These are phyloP conservation scores for Collariella sp. DNA, from an alignment of 495 filamentous ascomycete genomes.

Conservation along the genomic window DNA sequence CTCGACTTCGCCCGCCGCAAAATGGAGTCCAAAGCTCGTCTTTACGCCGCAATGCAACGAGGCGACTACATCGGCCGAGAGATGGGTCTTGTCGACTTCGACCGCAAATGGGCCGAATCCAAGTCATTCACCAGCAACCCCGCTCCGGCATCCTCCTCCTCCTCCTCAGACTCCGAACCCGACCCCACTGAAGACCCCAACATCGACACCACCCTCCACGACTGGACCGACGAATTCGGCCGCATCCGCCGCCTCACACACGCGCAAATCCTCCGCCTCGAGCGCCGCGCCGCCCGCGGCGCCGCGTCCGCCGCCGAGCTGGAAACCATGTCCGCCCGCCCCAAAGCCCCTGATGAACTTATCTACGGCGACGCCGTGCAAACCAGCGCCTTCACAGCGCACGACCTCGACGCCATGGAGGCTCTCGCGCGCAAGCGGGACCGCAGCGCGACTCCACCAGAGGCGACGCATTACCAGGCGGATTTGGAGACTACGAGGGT, in stretches of 20 bases:
- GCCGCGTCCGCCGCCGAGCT: conserved; percentile 41
- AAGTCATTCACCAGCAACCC: conserved; percentile 23
- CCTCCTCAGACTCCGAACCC: conserved; percentile 36
- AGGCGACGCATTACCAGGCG: conserved; percentile 75
- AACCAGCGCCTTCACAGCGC: conserved; percentile 65
- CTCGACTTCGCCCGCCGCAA: conserved; percentile 56
- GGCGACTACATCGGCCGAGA: conserved; percentile 52
- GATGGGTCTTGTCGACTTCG: conserved; percentile 77
- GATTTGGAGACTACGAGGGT: conserved; percentile 69
- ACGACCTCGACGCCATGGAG: conserved; percentile 55
- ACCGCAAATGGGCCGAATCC: conserved; percentile 81
- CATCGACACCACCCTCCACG: conserved; percentile 53
- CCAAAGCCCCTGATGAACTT: conserved; percentile 56
- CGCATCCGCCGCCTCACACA: conserved; percentile 60
- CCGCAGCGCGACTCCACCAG: conserved; percentile 65
- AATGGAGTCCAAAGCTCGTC: conserved; percentile 77
- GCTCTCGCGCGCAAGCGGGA: conserved; percentile 65
- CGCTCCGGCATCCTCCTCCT: conserved; percentile 31
- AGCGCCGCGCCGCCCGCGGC: conserved; percentile 36
- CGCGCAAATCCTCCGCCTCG: conserved; percentile 50
- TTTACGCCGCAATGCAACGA: conserved; percentile 78
- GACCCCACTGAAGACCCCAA: conserved; percentile 30
- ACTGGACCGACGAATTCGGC: conserved; percentile 87
- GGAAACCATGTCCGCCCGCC: conserved; percentile 41
- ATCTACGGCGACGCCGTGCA: conserved; percentile 83